Evolutionary conservation across 1,284 basidiomycete genomes (phyloP).

Genomic region (Coniferiporia weirii): DNA sequence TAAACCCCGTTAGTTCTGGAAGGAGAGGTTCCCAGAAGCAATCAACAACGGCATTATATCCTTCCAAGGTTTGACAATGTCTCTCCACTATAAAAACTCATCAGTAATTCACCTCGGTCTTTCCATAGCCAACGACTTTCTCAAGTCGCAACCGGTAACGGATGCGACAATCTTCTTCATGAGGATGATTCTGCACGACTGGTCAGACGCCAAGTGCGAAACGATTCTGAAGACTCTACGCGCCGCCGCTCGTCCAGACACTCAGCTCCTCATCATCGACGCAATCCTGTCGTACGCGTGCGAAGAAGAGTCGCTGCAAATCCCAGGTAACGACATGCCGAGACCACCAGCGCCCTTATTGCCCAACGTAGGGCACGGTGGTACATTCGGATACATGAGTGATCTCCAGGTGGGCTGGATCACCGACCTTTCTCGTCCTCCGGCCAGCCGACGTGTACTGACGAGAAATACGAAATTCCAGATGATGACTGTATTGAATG

Average conservation of each 20-base stretch:
- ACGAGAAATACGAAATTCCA: not conserved
- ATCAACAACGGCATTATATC: conserved; percentile 23
- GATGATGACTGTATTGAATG: conserved; percentile 18
- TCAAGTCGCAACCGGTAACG: conserved; percentile 5
- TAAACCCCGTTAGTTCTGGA: conserved; percentile 22
- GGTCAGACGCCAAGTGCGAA: conserved; percentile 15
- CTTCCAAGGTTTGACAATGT: conserved; percentile 18
- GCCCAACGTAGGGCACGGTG: conserved; percentile 18
- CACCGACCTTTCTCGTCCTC: not conserved
- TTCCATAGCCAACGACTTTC: conserved; percentile 8
- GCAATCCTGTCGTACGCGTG: conserved; percentile 6
- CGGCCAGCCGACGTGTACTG: not conserved
- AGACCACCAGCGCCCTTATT: conserved; percentile 17
- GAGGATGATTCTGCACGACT: conserved; percentile 17
- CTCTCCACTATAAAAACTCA: not conserved
- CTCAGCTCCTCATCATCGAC: not conserved
- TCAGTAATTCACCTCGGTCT: not conserved
- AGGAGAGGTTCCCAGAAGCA: conserved; percentile 21
- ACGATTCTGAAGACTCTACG: not conserved
- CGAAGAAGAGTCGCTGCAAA: not conserved
- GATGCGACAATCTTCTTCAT: conserved; percentile 7
- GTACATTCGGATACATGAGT: conserved; percentile 13
- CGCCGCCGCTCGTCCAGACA: not conserved
- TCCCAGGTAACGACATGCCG: not conserved
- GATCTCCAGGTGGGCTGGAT: conserved; percentile 17